Conservation (phyloP, 208 protist species). For the Zelonia costaricensis region DNA sequence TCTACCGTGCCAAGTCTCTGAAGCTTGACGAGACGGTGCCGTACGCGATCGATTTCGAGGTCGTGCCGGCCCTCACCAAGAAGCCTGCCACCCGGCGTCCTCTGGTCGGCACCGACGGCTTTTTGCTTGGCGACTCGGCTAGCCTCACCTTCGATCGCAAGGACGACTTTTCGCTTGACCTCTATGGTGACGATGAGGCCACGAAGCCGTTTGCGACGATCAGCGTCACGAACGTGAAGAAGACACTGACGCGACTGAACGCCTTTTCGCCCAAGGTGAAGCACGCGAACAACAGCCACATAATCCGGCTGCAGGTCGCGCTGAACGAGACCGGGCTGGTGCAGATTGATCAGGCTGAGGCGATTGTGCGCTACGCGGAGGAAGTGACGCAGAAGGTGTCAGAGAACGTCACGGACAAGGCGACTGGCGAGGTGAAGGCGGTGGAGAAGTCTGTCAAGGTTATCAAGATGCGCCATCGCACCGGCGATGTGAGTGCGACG, state of each 20-base stretch:
- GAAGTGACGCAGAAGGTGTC: conserved; percentile 45
- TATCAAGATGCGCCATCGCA: conserved; percentile 46
- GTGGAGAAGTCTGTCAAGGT: conserved; percentile 19
- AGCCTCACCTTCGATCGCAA: conserved; percentile 80
- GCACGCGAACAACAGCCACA: conserved; percentile 81
- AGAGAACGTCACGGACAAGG: conserved; percentile 30
- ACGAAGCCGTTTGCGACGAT: conserved; percentile 39
- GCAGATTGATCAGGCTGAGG: conserved; percentile 63
- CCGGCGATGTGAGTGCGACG: conserved; percentile 18
- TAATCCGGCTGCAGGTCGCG: conserved; percentile 71
- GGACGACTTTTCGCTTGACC: conserved; percentile 67
- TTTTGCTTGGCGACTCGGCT: conserved; percentile 39
- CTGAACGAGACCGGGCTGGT: conserved; percentile 76
- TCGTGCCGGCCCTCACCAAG: conserved; percentile 34
- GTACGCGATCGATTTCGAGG: conserved; percentile 51
- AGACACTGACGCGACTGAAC: conserved; percentile 37
- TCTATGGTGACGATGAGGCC: conserved; percentile 30
- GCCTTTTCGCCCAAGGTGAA: conserved; percentile 39
- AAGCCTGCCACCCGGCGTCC: conserved; percentile 10
- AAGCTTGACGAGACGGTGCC: conserved; percentile 59
- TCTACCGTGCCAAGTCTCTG: conserved; percentile 81
- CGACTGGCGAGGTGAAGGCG: conserved; percentile 19
- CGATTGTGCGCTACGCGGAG: conserved; percentile 55
- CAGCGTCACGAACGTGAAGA: conserved; percentile 49
- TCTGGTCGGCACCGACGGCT: conserved; percentile 8